Percentiles rank a stretch among this genome's conserved stretches.
Conservation (phyloP, 192 early-diverging fungal genomes). For the Chytriomyces confervae region DNA sequence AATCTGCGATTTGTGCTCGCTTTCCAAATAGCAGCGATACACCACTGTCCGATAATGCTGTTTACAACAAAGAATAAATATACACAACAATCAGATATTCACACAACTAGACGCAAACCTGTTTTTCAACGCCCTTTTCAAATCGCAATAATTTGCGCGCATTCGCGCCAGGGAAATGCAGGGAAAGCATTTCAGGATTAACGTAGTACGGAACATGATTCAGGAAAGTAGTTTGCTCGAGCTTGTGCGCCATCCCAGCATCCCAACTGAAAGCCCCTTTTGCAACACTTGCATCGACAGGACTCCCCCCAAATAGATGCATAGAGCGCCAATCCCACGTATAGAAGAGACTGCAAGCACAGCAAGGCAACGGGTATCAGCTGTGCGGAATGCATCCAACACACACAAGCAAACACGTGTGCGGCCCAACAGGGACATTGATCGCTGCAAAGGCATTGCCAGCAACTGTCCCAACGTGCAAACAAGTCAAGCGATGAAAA, state of each 20-base stretch:
- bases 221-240: constrained; percentile 54
- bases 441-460: no score
- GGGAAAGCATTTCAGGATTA: constrained; percentile 11
- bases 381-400: constrained; percentile 60
- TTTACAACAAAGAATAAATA: constrained; percentile 44
- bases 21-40: constrained; percentile 59
- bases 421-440: no score
- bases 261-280: constrained; percentile 21
- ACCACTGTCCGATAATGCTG: constrained; percentile 52
- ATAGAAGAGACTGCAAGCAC: constrained; percentile 62
- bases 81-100: constrained; percentile 49
- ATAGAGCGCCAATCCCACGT: constrained; percentile 35
- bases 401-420: no score
- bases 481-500: no score
- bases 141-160: neutral
- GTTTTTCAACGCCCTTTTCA: constrained; percentile 8
- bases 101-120: neutral
- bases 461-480: no score
- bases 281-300: constrained; percentile 8
- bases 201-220: constrained; percentile 70
- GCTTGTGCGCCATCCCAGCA: constrained; percentile 39
- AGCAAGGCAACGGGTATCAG: constrained; percentile 73
- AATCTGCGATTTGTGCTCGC: constrained; percentile 66
- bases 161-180: neutral
- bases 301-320: neutral